Percentiles rank a stretch among this genome's conserved stretches.
phyloP scores from a whole-genome alignment of 1,139 yeast species.

The Saccharomyces hybrid region DNA sequence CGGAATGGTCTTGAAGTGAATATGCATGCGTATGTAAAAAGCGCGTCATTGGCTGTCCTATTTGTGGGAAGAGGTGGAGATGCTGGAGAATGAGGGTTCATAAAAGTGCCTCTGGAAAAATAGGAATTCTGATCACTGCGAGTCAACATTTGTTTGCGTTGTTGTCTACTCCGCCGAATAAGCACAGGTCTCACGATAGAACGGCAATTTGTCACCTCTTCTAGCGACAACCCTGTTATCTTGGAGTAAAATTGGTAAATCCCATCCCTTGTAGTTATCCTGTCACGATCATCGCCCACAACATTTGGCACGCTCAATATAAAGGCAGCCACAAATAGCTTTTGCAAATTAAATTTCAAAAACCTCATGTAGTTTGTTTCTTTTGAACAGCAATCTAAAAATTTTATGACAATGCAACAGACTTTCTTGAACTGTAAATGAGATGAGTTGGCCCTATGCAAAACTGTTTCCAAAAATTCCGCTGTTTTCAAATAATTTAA shows the following conservation, averaged over 20 bases:
- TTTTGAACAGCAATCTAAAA: conserved; percentile 17
- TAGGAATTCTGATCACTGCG: background rate
- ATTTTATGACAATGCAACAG: conserved; percentile 23
- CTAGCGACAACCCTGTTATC: conserved; percentile 19
- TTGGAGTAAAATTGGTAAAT: conserved; percentile 14
- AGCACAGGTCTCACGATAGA: conserved; percentile 23
- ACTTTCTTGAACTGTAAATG: conserved; percentile 21
- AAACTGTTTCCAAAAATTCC: conserved; percentile 13
- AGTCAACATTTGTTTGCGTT: conserved; percentile 6
- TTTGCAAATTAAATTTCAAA: conserved; percentile 17
- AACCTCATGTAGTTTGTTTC: conserved; percentile 19
- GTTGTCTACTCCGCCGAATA: conserved; percentile 14
- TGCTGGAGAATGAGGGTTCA: background rate
- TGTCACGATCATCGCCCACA: conserved; percentile 10
- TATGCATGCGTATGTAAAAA: background rate
- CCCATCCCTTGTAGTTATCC: conserved; percentile 14
- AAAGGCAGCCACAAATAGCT: conserved; percentile 19
- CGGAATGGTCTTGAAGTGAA: background rate
- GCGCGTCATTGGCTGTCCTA: background rate
- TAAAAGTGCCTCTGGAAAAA: background rate
- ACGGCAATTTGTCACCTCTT: conserved; percentile 22
- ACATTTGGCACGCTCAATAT: conserved; percentile 17
- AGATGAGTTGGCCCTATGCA: conserved; percentile 15
- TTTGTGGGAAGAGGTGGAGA: background rate
- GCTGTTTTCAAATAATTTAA: conserved; percentile 1